Conservation (phyloP, 257 asterid species). For the Mitragyna speciosa region DNA sequence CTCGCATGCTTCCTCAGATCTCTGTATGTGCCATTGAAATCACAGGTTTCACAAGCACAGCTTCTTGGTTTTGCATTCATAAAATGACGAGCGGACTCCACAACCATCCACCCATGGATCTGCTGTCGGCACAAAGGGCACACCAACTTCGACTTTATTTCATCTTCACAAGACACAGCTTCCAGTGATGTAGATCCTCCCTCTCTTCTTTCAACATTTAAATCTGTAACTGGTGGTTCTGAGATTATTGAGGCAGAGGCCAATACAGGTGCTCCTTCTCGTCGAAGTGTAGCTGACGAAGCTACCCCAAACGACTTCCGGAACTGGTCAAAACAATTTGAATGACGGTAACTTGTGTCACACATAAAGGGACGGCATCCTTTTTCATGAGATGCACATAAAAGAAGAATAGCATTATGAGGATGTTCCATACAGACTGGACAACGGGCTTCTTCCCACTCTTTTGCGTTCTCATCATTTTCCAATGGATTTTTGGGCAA, state of each 20-base stretch:
- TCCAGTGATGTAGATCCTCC: slow-evolving; percentile 33
- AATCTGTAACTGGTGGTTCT: slow-evolving; percentile 31
- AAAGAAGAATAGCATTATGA: slow-evolving; percentile 81
- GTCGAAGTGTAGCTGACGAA: slow-evolving; percentile 28
- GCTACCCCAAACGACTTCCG: slow-evolving; percentile 53
- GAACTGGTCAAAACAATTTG: slow-evolving; percentile 86
- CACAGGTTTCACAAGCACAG: slow-evolving; percentile 81
- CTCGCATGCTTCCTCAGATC: slow-evolving; percentile 87
- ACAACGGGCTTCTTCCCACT: slow-evolving; percentile 93
- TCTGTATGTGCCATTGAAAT: slow-evolving; percentile 63
- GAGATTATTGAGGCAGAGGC: slow-evolving; percentile 25
- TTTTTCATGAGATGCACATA: slow-evolving; percentile 79
- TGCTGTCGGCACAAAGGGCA: slow-evolving; percentile 88
- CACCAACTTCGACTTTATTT: slow-evolving; percentile 42
- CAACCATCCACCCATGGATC: slow-evolving; percentile 67
- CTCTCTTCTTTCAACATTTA: slow-evolving; percentile 32
- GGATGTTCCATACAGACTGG: slow-evolving; percentile 97
- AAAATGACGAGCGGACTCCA: slow-evolving; percentile 64
- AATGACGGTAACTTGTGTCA: slow-evolving; percentile 94
- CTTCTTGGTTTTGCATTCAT: slow-evolving; percentile 78
- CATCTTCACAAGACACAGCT: slow-evolving; percentile 33
- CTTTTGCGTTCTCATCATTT: slow-evolving; percentile 48
- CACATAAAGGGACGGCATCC: slow-evolving; percentile 94
- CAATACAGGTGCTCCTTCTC: slow-evolving; percentile 34
- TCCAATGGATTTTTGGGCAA: slow-evolving; percentile 53